Evolutionary conservation across 306 rosid species (phyloP).

Genomic region (Arachis hypogaea): DNA sequence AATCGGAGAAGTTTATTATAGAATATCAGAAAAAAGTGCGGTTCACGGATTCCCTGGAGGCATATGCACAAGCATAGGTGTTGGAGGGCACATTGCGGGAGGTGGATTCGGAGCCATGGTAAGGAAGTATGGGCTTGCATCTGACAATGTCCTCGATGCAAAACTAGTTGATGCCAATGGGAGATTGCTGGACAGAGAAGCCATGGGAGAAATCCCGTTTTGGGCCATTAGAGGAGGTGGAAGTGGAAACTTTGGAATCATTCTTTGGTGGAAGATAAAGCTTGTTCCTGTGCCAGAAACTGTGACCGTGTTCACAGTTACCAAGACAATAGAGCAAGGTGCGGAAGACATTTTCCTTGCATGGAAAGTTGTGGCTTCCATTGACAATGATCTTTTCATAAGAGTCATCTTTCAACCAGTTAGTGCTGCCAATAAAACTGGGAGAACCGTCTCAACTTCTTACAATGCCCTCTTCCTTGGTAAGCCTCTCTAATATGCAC

Average conservation of each 20-base stretch:
- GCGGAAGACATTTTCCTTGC: constrained; percentile 54
- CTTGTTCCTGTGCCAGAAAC: constrained; percentile 72
- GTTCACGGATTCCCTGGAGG: constrained; percentile 79
- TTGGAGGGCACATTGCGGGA: constrained; percentile 86
- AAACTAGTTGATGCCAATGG: constrained; percentile 61
- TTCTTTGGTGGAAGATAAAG: constrained; percentile 87
- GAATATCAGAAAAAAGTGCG: constrained; percentile 60
- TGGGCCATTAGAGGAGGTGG: constrained; percentile 97
- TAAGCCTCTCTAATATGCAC: too few relatives aligned
- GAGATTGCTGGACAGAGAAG: constrained; percentile 52
- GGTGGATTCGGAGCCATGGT: constrained; percentile 85
- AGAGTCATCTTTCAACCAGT: constrained; percentile 38
- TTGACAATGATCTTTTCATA: constrained; percentile 55
- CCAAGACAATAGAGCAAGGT: constrained; percentile 59
- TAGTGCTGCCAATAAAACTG: constrained; percentile 37
- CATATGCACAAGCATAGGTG: constrained; percentile 73
- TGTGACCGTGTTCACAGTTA: constrained; percentile 72
- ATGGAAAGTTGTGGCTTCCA: constrained; percentile 79
- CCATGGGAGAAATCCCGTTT: constrained; percentile 86
- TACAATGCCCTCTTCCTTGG: constrained; percentile 51
- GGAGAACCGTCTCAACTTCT: constrained; percentile 58
- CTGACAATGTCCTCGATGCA: constrained; percentile 76
- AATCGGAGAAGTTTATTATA: constrained; percentile 72
- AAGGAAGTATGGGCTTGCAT: constrained; percentile 82
- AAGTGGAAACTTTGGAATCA: constrained; percentile 79